Evolutionary conservation across 2,329 filamentous ascomycete genomes (phyloP).

Genomic region (Fusarium burgessii): DNA sequence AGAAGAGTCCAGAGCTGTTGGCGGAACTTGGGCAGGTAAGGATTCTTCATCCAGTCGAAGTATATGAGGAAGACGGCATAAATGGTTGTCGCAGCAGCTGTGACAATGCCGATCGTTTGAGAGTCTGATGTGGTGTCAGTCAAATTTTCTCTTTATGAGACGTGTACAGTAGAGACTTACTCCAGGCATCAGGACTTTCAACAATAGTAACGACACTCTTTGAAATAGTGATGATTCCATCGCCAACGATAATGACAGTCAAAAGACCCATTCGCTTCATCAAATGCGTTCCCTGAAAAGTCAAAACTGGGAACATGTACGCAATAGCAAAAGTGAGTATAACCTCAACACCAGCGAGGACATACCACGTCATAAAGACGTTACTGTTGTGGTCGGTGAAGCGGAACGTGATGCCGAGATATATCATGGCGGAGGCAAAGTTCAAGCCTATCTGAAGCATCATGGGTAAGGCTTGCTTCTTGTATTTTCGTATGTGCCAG

Average conservation of each 20-base stretch:
- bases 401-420: conserved; percentile 57
- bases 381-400: conserved; percentile 52
- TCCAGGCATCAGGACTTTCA: conserved; percentile 56
- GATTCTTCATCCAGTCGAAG: conserved; percentile 74
- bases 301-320: conserved; percentile 65
- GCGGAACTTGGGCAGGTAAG: conserved; percentile 66
- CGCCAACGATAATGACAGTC: conserved; percentile 75
- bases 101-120: conserved; percentile 56
- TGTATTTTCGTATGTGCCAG: conserved; percentile 57
- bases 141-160: too few species aligned
- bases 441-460: conserved; percentile 53
- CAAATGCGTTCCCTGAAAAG: conserved; percentile 71
- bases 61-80: conserved; percentile 62
- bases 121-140: conserved; percentile 47
- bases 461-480: conserved; percentile 52
- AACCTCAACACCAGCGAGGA: conserved; percentile 65
- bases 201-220: conserved; percentile 64
- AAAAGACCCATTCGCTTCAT: conserved; percentile 73
- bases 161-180: conserved; percentile 39
- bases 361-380: conserved; percentile 62
- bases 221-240: conserved; percentile 71
- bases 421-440: conserved; percentile 52
- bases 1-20: conserved; percentile 70
- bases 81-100: conserved; percentile 55
- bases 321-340: conserved; percentile 65